Evolutionary conservation across 2,329 filamentous ascomycete genomes (phyloP), one percentile per base, ranked within the genome.

Genomic region (Microsporum audouinii): DNA sequence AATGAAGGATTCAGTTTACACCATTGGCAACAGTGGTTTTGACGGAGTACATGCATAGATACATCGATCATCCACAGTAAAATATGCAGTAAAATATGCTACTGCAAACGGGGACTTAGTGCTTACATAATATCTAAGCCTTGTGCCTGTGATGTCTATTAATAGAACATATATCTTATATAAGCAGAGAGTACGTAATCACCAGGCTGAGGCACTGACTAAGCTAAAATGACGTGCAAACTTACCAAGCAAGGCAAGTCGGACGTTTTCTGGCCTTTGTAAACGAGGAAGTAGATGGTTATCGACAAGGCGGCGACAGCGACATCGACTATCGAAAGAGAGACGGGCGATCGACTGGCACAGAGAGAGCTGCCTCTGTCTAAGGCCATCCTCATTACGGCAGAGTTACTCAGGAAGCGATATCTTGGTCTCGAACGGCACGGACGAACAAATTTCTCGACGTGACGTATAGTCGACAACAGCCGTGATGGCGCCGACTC

Each of bases 401-500:
- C 31, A 4, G 7, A n/a, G 29, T 5, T 14, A 12, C 6, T 8
- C 10, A 17, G 34, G 17, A 41, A 41, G 3, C 36, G 36, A n/a
- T 41, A 57, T 17, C 6, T 23, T 10, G 45, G 14, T n/a, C 12
- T 14, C n/a, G 34, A 5, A 29, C 38, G n/a, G 49, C n/a, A 10
- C 49, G 36, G 14, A 17, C 12, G 5, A n/a, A 55, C 33, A 36
- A 55, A n/a, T 34, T 36, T 31, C 49, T 55, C 10, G 49, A 36
- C 49, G 49, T 55, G 49, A 31, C 49, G 49, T 55, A 17, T 55
- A 55, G 49, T 34, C 33, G 34, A 39, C n/a, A 5, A 36, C n/a
- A 12, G 55, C 55, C 55, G 58, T 36, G 58, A 65, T 80, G 78
- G 77, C 78, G 62, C 72, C 73, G 67, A 72, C 72, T 60, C 66